phyloP scores from a whole-genome alignment of 805 yeast species.

The Tetrapisispora pingtungensis region DNA sequence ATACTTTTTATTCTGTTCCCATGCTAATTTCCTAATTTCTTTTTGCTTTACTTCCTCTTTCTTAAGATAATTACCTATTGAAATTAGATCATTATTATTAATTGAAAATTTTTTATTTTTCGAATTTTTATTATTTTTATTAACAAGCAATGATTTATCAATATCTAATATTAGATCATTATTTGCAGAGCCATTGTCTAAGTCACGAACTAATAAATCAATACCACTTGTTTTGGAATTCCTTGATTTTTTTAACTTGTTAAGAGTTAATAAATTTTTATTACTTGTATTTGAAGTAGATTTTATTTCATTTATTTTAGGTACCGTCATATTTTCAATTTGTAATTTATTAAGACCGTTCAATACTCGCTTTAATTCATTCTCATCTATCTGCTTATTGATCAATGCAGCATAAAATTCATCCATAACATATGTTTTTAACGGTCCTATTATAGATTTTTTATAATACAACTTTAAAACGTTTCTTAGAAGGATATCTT shows the following conservation, averaged over 20 bases:
- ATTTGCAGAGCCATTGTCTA: not conserved
- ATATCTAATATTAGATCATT: not conserved
- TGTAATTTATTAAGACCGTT: not conserved
- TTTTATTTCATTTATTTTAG: not conserved
- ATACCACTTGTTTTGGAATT: not conserved
- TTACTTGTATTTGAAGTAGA: not conserved
- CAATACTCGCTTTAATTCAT: not conserved
- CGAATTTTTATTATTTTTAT: not conserved
- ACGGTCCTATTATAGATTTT: not conserved
- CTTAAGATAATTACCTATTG: constrained; percentile 15
- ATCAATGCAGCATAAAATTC: not conserved
- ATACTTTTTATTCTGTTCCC: constrained; percentile 15
- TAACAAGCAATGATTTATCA: not conserved
- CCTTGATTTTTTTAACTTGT: not conserved
- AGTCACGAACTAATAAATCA: no score
- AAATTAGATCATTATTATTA: constrained; percentile 8
- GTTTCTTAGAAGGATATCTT: not conserved
- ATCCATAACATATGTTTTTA: not conserved
- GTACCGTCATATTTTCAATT: not conserved
- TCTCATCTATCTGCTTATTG: not conserved
- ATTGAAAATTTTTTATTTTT: not conserved
- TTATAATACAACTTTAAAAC: not conserved
- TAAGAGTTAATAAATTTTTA: not conserved
- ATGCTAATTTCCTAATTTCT: constrained; percentile 13
- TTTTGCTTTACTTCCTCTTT: constrained; percentile 14